Conservation (phyloP, 768 basidiomycete species). For the Boletellus sp. region DNA sequence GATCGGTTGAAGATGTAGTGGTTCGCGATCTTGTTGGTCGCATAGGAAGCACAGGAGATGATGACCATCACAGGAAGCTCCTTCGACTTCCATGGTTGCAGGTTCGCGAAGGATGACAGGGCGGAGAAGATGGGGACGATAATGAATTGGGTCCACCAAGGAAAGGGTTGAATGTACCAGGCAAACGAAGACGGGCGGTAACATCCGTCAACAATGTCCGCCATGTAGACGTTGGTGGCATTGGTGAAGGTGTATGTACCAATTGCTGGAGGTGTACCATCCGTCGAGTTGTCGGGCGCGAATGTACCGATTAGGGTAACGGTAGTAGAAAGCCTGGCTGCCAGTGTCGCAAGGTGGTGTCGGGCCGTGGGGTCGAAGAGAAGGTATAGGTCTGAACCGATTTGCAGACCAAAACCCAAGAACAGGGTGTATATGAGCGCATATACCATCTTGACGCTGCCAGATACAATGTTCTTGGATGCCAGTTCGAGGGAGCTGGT, state of each 20-base stretch:
- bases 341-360: conserved; percentile 49
- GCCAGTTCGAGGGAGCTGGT: conserved; percentile 81
- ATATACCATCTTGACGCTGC: conserved; percentile 85
- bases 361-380: conserved; percentile 61
- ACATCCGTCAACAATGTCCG: conserved; percentile 62
- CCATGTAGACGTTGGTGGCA: conserved; percentile 39
- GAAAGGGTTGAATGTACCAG: conserved; percentile 83
- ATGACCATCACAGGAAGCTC: conserved; percentile 80
- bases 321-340: conserved; percentile 45
- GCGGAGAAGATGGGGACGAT: conserved; percentile 75
- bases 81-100: conserved; percentile 69
- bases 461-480: conserved; percentile 81
- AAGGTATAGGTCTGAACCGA: conserved; percentile 78
- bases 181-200: conserved; percentile 60
- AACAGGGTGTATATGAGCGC: conserved; percentile 86
- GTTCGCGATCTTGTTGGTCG: conserved; percentile 78
- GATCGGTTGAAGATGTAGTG: conserved; percentile 83
- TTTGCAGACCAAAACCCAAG: conserved; percentile 79
- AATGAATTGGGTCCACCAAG: conserved; percentile 70
- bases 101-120: conserved; percentile 68
- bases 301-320: conserved; percentile 64
- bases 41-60: conserved; percentile 77
- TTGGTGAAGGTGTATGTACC: conserved; percentile 70
- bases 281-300: conserved; percentile 50
- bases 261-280: conserved; percentile 41